These are phyloP conservation scores for Arachis stenosperma DNA, from an alignment of 306 rosid genomes.

Conservation along the genomic window DNA sequence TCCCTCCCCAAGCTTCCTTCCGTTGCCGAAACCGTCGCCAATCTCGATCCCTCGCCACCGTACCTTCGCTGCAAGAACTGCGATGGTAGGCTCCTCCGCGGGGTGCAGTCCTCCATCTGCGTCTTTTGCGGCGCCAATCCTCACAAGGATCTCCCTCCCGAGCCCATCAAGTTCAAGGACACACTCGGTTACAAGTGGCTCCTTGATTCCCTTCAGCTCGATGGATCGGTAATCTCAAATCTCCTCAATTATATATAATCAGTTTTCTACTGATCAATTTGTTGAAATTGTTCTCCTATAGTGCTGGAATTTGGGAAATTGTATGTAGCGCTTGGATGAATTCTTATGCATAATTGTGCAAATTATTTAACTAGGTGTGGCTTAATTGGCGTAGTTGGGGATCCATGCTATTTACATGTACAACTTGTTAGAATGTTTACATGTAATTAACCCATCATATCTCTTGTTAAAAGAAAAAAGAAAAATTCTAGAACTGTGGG, in stretches of 20 bases:
- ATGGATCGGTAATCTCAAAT: conserved; percentile 76
- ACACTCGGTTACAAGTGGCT: conserved; percentile 78
- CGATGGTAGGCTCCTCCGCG: conserved; percentile 75
- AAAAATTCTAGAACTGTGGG: too few relatives aligned
- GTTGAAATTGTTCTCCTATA: conserved; percentile 1
- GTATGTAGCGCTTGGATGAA: background rate
- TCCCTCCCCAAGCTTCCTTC: conserved; percentile 65
- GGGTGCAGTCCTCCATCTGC: conserved; percentile 61
- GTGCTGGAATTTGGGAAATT: conserved; percentile 20
- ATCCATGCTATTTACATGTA: too few relatives aligned
- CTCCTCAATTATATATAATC: conserved; percentile 4
- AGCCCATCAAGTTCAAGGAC: conserved; percentile 68
- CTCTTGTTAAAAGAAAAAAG: too few relatives aligned
- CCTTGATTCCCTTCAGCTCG: conserved; percentile 67
- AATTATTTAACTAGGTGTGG: background rate
- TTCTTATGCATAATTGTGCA: conserved; percentile 6
- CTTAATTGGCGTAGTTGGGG: too few relatives aligned
- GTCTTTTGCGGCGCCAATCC: conserved; percentile 75
- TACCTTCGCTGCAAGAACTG: conserved; percentile 81
- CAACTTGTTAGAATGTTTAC: too few relatives aligned
- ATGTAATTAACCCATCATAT: too few relatives aligned
- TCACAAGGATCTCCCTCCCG: conserved; percentile 65
- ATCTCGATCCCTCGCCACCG: conserved; percentile 81
- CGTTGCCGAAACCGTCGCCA: conserved; percentile 57
- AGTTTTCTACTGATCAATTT: background rate